phyloP scores from a whole-genome alignment of 495 filamentous ascomycete species.

The Podospora tetraspora region DNA sequence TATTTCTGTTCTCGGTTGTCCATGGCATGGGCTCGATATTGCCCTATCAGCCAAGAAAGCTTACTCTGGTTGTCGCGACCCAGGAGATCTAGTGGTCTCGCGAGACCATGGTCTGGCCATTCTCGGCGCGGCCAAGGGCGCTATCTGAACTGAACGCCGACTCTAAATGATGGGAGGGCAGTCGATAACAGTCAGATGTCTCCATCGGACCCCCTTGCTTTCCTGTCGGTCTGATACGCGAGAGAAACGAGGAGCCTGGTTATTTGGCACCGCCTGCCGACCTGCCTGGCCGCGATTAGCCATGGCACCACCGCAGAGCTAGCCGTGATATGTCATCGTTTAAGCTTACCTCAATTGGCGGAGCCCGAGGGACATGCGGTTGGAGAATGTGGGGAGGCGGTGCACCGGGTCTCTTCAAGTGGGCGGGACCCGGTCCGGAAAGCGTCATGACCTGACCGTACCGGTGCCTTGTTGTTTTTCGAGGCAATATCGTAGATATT shows the following conservation, averaged over 20 bases:
- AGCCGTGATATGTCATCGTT: neutral
- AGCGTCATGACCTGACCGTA: neutral
- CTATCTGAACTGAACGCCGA: neutral
- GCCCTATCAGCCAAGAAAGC: neutral
- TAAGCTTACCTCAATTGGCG: neutral
- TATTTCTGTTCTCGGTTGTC: neutral
- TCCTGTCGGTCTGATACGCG: neutral
- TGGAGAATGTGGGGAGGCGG: neutral
- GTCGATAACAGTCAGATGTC: neutral
- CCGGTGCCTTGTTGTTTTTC: neutral
- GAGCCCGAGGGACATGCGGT: neutral
- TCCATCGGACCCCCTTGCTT: neutral
- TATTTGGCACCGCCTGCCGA: neutral
- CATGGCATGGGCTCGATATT: neutral
- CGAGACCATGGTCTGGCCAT: neutral
- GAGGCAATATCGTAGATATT: neutral
- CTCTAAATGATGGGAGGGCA: neutral
- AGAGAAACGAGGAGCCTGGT: neutral
- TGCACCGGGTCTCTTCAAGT: neutral
- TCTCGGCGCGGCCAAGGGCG: neutral
- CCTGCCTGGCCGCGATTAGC: neutral
- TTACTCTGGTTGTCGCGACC: neutral
- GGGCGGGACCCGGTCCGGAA: neutral
- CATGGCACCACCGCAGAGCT: neutral
- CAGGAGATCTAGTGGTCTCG: neutral